These are phyloP conservation scores for Candida stauntonica DNA, from an alignment of 805 yeast species.

Conservation along the genomic window DNA sequence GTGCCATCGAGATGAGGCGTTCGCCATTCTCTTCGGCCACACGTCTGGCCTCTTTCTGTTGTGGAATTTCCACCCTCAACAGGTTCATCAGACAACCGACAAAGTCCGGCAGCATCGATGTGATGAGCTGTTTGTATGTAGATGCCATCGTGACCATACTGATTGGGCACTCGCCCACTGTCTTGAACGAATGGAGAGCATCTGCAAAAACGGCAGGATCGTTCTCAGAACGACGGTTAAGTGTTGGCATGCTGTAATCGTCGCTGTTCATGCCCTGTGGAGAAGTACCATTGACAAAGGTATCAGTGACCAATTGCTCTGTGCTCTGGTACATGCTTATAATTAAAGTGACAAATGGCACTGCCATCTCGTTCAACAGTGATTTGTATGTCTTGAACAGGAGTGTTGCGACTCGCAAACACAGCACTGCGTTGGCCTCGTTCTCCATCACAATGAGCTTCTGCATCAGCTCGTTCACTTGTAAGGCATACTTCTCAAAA, in stretches of 20 bases:
- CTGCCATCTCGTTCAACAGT: slow-evolving; percentile 63
- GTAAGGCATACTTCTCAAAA: slow-evolving; percentile 63
- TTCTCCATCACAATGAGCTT: slow-evolving; percentile 68
- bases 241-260: slow-evolving; percentile 36
- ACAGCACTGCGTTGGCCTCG: slow-evolving; percentile 91
- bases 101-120: slow-evolving; percentile 65
- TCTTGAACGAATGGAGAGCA: slow-evolving; percentile 82
- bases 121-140: slow-evolving; percentile 73
- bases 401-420: slow-evolving; percentile 82
- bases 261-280: slow-evolving; percentile 31
- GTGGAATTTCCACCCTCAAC: slow-evolving; percentile 72
- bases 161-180: slow-evolving; percentile 93
- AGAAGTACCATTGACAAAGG: slow-evolving; percentile 42
- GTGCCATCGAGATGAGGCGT: slow-evolving; percentile 66
- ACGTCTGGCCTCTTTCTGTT: slow-evolving; percentile 65
- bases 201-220: slow-evolving; percentile 51
- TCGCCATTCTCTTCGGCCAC: slow-evolving; percentile 52
- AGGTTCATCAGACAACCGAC: slow-evolving; percentile 78
- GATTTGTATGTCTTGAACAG: slow-evolving; percentile 81
- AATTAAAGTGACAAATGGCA: slow-evolving; percentile 72
- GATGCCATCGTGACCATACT: slow-evolving; percentile 91
- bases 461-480: slow-evolving; percentile 56
- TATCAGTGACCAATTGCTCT: slow-evolving; percentile 66
- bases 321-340: slow-evolving; percentile 74
- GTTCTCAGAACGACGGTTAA: slow-evolving; percentile 26